Percentiles rank a stretch among this genome's conserved stretches.
Evolutionary conservation across 345 rosid species (phyloP).

Genomic region (Linum tenue): DNA sequence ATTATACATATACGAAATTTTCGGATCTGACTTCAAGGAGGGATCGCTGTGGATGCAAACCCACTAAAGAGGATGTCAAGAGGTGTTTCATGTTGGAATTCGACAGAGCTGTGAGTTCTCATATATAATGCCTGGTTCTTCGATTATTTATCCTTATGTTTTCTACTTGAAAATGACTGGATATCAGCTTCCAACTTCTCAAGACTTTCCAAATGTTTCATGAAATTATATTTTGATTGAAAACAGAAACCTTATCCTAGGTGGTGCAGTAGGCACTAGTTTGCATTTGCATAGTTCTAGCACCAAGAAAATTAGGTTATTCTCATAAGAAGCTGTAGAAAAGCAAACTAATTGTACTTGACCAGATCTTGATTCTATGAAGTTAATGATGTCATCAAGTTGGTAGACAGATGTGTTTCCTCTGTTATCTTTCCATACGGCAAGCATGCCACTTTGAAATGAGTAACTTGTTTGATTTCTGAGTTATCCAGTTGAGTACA

Average conservation of each 20-base stretch:
- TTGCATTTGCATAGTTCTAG: not conserved
- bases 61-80: conserved; percentile 85
- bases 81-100: conserved; percentile 98
- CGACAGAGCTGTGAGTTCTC: conserved; percentile 80
- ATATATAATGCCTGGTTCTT: not conserved
- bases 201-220: too few relatives aligned
- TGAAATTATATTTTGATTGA: too few relatives aligned
- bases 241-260: too few relatives aligned
- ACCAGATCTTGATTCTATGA: not conserved
- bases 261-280: not conserved
- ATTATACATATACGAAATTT: conserved; percentile 77
- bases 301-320: not conserved
- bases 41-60: conserved; percentile 98
- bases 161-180: not conserved
- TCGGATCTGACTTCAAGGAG: conserved; percentile 96
- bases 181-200: not conserved
- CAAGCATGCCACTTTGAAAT: too few relatives aligned
- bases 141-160: not conserved
- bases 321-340: not conserved
- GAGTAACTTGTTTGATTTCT: too few relatives aligned
- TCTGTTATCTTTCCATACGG: too few relatives aligned
- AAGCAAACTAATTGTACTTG: not conserved
- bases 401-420: too few relatives aligned
- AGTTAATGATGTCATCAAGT: not conserved
- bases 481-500: too few relatives aligned